Base-by-base conservation (phyloP, 176 grass and related monocot genomes). In the Carex kokanica region DNA sequence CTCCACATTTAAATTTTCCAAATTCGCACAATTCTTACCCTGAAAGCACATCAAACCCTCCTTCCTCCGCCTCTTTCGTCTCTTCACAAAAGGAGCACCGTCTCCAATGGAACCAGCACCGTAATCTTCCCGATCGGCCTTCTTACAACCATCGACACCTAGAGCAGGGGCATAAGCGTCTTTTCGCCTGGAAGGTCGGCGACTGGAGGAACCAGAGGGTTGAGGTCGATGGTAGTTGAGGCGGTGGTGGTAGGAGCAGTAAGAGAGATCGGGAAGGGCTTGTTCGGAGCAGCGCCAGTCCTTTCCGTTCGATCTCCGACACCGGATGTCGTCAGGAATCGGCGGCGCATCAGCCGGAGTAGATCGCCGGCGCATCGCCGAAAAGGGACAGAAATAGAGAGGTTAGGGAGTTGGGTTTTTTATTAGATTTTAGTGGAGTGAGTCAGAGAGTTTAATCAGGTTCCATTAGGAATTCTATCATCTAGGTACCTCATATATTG, bases 201-300 rank as follows among this genome's bases (percentile, higher is more conserved):
- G 69, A 49, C 20, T 24, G n/a, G 69, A 73, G 51, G 73, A 78
- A 52, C 24, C 49, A 25, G 73, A 77, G 80, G 60, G 40, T 29
- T 23, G 6, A 38, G 80, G 24, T 16, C 80, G 80, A 27, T 82
- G 60, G 23, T 82, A 68, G 21, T 82, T 82, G 38, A 82, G 60
- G 27, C 63, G 60, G 64, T 93, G 88, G 75, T 96, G 93, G 52
- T 96, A 79, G 17, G 74, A 38, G 61, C 84, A 86, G 27, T 79
- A 86, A 49, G 74, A 79, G 60, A 86, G 58, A 8, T 74, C 75
- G 14, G 84, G 84, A 24, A 86, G 29, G 18, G 74, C 25, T 54
- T 79, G 84, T 24, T 64, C 75, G 24, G 58, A 79, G 51, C 84
- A 86, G 8, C 84, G 72, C 84, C 84, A 86, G 16, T 79, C 61